These are phyloP conservation scores for Spergularia marina DNA, from an alignment of 148 eudicot genomes.

Conservation along the genomic window DNA sequence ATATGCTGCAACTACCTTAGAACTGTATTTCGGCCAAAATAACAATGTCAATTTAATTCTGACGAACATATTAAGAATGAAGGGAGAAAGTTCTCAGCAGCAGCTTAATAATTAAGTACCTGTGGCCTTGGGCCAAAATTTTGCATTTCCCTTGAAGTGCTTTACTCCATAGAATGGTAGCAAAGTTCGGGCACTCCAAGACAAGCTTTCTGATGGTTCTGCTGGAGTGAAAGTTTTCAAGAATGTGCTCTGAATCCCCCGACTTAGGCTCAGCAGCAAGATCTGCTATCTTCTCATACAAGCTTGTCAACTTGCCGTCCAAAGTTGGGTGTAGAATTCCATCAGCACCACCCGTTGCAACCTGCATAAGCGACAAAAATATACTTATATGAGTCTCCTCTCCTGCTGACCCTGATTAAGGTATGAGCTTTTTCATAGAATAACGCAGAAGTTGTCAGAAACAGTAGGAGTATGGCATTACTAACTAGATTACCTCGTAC, in stretches of 20 bases:
- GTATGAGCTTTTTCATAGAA: background rate
- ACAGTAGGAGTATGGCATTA: background rate
- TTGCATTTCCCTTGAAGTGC: slow-evolving; percentile 66
- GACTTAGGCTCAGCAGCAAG: slow-evolving; percentile 59
- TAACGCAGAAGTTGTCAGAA: background rate
- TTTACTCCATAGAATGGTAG: slow-evolving; percentile 66
- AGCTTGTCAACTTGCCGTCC: slow-evolving; percentile 47
- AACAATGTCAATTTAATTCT: background rate
- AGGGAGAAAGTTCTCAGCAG: no score
- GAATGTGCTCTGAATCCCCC: slow-evolving; percentile 70
- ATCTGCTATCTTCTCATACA: slow-evolving; percentile 60
- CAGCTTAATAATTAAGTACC: slow-evolving; percentile 35
- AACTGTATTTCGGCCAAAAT: slow-evolving; percentile 37
- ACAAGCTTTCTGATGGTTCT: slow-evolving; percentile 79
- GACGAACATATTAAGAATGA: no score
- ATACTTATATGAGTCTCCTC: background rate
- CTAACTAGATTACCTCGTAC: slow-evolving; percentile 61
- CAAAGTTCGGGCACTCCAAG: slow-evolving; percentile 75
- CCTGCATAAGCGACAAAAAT: slow-evolving; percentile 38
- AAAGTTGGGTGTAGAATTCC: slow-evolving; percentile 63
- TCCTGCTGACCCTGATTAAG: background rate
- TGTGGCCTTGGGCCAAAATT: slow-evolving; percentile 83
- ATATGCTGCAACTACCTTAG: slow-evolving; percentile 69
- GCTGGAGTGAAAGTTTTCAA: slow-evolving; percentile 81
- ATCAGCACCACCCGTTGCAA: slow-evolving; percentile 74